A percentile compares a stretch with the other conserved stretches of the same genome.
Conservation (phyloP, 192 early-diverging fungal genomes). For the Linnemannia exigua region DNA sequence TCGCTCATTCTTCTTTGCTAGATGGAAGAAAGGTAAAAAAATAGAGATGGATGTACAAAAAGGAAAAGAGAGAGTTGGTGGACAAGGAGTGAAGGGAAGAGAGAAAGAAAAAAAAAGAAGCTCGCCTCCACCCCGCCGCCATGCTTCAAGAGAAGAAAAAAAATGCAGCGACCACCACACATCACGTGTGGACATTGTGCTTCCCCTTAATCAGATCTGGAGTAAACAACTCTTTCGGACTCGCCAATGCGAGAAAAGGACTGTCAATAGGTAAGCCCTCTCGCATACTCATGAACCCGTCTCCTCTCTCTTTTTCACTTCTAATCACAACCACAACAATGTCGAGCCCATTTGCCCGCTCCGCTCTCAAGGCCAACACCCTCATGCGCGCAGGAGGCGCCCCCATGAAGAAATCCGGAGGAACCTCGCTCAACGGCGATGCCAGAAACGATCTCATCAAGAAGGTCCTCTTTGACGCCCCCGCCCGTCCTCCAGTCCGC, state of each 20-base stretch:
- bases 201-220: conserved; percentile 11
- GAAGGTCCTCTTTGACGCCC: conserved; percentile 75
- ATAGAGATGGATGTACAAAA: neutral
- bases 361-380: conserved; percentile 25
- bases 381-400: conserved; percentile 46
- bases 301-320: neutral
- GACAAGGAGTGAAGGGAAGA: neutral
- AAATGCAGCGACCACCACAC: neutral
- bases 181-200: conserved; percentile 1
- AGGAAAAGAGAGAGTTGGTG: neutral
- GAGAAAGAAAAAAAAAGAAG: neutral
- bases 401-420: conserved; percentile 31
- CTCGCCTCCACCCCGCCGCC: neutral
- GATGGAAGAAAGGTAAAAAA: too few species aligned
- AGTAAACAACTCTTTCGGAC: conserved; percentile 10
- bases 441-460: conserved; percentile 79
- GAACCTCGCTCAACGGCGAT: conserved; percentile 61
- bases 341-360: conserved; percentile 50
- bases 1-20: conserved; percentile 37
- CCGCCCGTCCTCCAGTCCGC: conserved; percentile 58
- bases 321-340: conserved; percentile 18
- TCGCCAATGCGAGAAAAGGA: neutral
- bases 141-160: neutral
- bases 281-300: neutral
- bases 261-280: neutral